Percentiles rank a stretch among this genome's conserved stretches.
phyloP scores from a whole-genome alignment of 2,329 filamentous ascomycete genomes.

The Parasarocladium wereldwijsianum region DNA sequence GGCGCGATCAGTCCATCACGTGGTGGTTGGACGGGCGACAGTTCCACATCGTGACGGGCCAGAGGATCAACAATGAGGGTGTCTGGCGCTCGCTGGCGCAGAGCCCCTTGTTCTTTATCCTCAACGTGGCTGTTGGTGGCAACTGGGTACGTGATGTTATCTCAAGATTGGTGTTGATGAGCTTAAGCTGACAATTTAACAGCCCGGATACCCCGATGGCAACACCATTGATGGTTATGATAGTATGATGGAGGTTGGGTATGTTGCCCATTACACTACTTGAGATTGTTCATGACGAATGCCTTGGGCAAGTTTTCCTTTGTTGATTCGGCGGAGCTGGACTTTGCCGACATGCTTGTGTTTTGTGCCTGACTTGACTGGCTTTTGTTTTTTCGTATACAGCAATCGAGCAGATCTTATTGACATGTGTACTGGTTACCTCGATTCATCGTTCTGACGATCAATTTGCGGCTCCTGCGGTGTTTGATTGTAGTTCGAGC shows the following conservation, averaged over 20 bases:
- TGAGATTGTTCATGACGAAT: too few species aligned
- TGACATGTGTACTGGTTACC: too few species aligned
- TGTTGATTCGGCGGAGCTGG: too few species aligned
- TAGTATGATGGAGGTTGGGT: slow-evolving; percentile 11
- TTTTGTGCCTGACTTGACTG: too few species aligned
- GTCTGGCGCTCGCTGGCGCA: slow-evolving; percentile 32
- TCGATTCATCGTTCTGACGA: too few species aligned
- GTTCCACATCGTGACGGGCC: slow-evolving; percentile 26
- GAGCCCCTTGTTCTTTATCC: slow-evolving; percentile 30
- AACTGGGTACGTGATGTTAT: slow-evolving; percentile 23
- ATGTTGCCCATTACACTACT: slow-evolving; percentile 10
- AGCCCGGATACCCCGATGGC: slow-evolving; percentile 28
- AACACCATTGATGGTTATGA: slow-evolving; percentile 21
- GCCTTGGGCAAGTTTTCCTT: too few species aligned
- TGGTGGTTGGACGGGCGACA: slow-evolving; percentile 28
- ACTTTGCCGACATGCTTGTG: too few species aligned
- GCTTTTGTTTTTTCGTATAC: too few species aligned
- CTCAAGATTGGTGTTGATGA: accelerated
- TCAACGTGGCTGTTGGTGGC: slow-evolving; percentile 38
- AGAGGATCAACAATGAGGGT: slow-evolving; percentile 23
- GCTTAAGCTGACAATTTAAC: slow-evolving; percentile 5
- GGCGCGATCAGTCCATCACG: slow-evolving; percentile 28
- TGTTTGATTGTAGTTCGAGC: too few species aligned
- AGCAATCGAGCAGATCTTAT: too few species aligned
- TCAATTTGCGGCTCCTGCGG: too few species aligned